Conservation (phyloP, 768 basidiomycete genomes). For the Tylopilus subfusipes region DNA sequence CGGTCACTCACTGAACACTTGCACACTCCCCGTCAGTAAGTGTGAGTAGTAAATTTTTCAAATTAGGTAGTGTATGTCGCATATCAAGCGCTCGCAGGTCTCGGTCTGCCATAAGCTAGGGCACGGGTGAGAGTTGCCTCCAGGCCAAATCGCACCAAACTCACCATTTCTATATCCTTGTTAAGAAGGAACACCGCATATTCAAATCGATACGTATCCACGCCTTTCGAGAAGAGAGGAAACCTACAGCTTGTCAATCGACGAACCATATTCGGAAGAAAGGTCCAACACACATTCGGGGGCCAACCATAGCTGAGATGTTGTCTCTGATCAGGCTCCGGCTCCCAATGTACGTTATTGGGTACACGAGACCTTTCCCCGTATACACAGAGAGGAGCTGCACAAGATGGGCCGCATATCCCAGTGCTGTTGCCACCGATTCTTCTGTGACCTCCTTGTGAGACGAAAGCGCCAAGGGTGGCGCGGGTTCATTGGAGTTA, state of each 20-base stretch:
- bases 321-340: conserved; percentile 88
- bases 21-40: conserved; percentile 67
- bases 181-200: conserved; percentile 96
- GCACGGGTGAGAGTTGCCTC: conserved; percentile 5
- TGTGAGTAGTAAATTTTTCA: conserved; percentile 89
- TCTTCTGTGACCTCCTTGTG: conserved; percentile 80
- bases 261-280: background rate
- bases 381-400: conserved; percentile 79
- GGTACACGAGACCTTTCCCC: conserved; percentile 77
- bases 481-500: conserved; percentile 71
- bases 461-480: conserved; percentile 66
- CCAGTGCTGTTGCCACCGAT: conserved; percentile 81
- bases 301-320: conserved; percentile 93
- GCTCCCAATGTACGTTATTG: conserved; percentile 87
- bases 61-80: conserved; percentile 93
- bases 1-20: conserved; percentile 41
- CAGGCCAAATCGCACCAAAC: background rate
- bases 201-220: conserved; percentile 95
- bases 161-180: conserved; percentile 94
- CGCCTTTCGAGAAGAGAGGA: conserved; percentile 90
- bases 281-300: conserved; percentile 70
- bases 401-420: conserved; percentile 84
- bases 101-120: conserved; percentile 87
- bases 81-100: conserved; percentile 87
- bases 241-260: conserved; percentile 55